Evolutionary conservation across 805 yeast genomes (phyloP), one percentile per base, ranked within the genome.

Genomic region (Suhomyces sp.): DNA sequence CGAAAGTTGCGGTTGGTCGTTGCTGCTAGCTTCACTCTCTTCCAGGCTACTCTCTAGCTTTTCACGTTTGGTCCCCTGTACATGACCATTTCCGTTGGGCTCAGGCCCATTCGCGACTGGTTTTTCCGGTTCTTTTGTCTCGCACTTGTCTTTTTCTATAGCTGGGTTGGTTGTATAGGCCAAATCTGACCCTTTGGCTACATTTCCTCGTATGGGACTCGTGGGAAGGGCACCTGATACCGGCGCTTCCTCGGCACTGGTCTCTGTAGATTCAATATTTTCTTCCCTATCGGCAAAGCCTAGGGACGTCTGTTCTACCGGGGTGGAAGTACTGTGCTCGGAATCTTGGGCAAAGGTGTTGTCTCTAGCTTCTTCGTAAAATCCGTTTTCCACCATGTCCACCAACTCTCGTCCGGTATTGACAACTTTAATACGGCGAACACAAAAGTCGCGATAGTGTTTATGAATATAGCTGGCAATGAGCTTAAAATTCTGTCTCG

Each of bases 391-490:
- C 40, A 66, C 68, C 43, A 64, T 43, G n/a, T 49, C 69, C 59
- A 37, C 59, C 56, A 43, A 76, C 57, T 44, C 71, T 55, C 37
- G 55, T 39, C 56, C 79, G 46, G 55, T 55, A 7, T 63, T 63
- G 54, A 73, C 53, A 61, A 50, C 71, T 65, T 40, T 54, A 57
- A 55, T 67, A 39, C 49, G 47, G 19, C 46, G 57, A 25, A 51
- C 64, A 35, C 65, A 65, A 52, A 60, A 61, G 3, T 48, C 60
- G 49, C 51, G 69, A 58, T 49, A 80, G 60, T 64, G 59, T 12
- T 62, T 59, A 52, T 66, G 62, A 29, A 73, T 64, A 53, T 71
- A 60, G 19, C 53, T 59, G 5, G 71, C 73, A 46, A 75, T 57
- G 10, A 56, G 43, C 43, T 62, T 64, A 56, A 56, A 72, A 49